These are phyloP conservation scores for Calocybe gangraenosa DNA, from an alignment of 768 basidiomycete genomes.

Conservation along the genomic window DNA sequence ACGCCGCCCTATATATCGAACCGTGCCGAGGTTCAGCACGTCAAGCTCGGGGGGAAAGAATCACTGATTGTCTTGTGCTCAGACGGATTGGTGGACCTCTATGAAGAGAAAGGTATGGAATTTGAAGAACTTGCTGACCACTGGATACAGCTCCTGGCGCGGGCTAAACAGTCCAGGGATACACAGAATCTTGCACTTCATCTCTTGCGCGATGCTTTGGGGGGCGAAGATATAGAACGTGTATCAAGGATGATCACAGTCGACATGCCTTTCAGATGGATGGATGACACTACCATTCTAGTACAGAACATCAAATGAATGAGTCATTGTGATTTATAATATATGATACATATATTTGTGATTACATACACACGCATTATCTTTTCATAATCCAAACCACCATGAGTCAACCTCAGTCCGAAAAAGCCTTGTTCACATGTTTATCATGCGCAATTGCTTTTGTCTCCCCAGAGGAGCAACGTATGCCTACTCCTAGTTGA, in stretches of 20 bases:
- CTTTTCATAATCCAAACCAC: conserved; percentile 12
- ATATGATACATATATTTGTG: no score
- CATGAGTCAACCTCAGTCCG: conserved; percentile 26
- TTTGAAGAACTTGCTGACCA: conserved; percentile 24
- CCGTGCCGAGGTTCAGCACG: conserved; percentile 37
- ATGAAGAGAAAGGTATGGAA: conserved; percentile 26
- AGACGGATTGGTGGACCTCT: conserved; percentile 49
- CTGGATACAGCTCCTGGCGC: conserved; percentile 33
- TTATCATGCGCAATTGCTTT: conserved; percentile 91
- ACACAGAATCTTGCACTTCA: conserved; percentile 33
- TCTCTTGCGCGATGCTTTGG: conserved; percentile 41
- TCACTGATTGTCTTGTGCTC: conserved; percentile 44
- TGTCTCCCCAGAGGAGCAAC: conserved; percentile 74
- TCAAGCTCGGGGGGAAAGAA: conserved; percentile 25
- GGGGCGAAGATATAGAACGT: conserved; percentile 35
- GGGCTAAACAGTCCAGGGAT: conserved; percentile 13
- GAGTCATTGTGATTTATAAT: no score
- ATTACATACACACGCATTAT: no score
- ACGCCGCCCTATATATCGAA: conserved; percentile 55
- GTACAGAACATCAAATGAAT: conserved; percentile 25
- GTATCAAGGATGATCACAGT: conserved; percentile 45
- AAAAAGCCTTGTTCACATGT: conserved; percentile 69
- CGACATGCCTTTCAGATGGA: conserved; percentile 44
- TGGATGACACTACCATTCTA: conserved; percentile 56
- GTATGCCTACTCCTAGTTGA: conserved; percentile 39